Conservation (phyloP, 768 basidiomycete genomes). For the Rhizopogon vinicolor region DNA sequence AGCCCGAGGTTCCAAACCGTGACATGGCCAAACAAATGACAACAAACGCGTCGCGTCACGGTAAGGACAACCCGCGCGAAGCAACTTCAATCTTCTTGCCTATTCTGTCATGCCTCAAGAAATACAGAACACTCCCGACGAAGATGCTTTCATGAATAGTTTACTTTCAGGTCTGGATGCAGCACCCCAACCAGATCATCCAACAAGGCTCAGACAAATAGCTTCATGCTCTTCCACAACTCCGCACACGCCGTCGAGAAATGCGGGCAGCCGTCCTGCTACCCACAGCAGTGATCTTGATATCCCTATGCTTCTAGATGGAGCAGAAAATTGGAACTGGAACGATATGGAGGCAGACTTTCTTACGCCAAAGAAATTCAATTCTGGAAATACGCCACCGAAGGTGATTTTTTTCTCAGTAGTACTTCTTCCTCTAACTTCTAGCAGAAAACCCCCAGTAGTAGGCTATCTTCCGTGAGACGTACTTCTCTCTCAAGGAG, state of each 20-base stretch:
- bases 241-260: constrained; percentile 4
- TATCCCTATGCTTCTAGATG: constrained; percentile 49
- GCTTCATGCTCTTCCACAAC: background rate
- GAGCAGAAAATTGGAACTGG: constrained; percentile 71
- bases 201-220: constrained; percentile 14
- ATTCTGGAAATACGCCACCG: constrained; percentile 19
- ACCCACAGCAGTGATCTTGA: constrained; percentile 30
- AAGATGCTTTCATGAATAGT: constrained; percentile 54
- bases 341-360: constrained; percentile 49
- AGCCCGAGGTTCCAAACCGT: too few relatives aligned
- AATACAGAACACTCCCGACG: constrained; percentile 37
- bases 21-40: too few relatives aligned
- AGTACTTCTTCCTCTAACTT: constrained; percentile 1
- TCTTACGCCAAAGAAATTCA: constrained; percentile 46
- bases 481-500: constrained; percentile 7
- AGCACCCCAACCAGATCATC: constrained; percentile 30
- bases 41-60: constrained; percentile 7
- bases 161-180: constrained; percentile 47
- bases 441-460: constrained; percentile 10
- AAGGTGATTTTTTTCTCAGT: constrained; percentile 4
- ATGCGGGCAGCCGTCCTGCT: constrained; percentile 14
- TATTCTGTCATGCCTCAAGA: constrained; percentile 29
- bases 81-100: too few relatives aligned
- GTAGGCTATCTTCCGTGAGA: constrained; percentile 16
- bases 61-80: background rate